Base-by-base conservation (phyloP, 768 basidiomycete species). In the Pleurotus salmoneostramineus region DNA sequence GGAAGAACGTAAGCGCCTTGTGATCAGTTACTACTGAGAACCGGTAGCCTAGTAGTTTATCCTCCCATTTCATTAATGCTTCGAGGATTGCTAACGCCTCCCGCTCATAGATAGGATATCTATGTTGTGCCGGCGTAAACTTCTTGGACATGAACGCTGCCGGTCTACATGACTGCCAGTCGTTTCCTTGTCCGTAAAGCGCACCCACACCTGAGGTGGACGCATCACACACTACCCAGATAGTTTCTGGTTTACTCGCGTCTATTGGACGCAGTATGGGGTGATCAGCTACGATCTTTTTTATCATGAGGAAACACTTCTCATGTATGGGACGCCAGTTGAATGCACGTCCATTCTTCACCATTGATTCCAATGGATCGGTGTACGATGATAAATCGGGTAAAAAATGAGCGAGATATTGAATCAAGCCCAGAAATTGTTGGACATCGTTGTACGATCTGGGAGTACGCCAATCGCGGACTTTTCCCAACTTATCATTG, bases 341-440 rank as follows among this genome's bases (percentile, higher is more conserved):
- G 46, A 70, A 77, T 11, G 57, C 58, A 11, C 56, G 60, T 0
- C 66, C 68, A 60, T 76, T 73, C 15, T 54, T 46, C 0, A 47
- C 54, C 52, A 75, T 71, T 0, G 56, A 54, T 5, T 68, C 54
- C 7, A 80, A 55, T 1, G 72, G 73, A 2, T 62, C 60, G 0
- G 69, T 73, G 42, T 67, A 76, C 1, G 65, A 54, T 0, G 72
- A 65, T 1, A 76, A 58, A 49, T 75, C 65, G 0, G 74, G 72
- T 54, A 78, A 62, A 58, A 73, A 75, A 5, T 67, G 67, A 2
- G 64, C 66, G 1, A 78, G 40, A 56, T 78, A 79, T 27, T 77
- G 64, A 0, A 77, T 68, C 0, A 78, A 64, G 14, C 77, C 76
- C 1, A 78, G 59, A 45, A 79, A 80, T 15, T 63, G 33, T 45